These are phyloP conservation scores for Penicillium coffeae DNA, from an alignment of 495 filamentous ascomycete species.

Conservation along the genomic window DNA sequence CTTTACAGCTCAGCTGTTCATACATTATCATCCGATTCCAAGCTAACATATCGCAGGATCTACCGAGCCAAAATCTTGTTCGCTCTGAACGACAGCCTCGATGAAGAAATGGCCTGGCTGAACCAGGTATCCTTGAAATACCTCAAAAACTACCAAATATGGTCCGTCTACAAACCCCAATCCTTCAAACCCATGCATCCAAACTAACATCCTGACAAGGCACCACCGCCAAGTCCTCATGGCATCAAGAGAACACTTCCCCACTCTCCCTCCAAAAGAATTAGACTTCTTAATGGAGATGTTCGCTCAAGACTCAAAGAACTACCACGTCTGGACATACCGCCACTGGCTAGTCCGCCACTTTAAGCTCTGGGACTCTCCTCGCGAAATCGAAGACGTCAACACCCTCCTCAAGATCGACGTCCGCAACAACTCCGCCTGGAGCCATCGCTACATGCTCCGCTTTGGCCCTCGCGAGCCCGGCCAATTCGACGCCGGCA, in stretches of 20 bases:
- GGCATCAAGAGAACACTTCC: constrained; percentile 52
- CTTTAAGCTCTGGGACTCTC: constrained; percentile 65
- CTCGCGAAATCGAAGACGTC: constrained; percentile 64
- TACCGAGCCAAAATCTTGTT: constrained; percentile 79
- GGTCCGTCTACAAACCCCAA: constrained; percentile 36
- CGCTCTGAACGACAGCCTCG: constrained; percentile 60
- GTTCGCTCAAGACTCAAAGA: constrained; percentile 84
- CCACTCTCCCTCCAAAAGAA: constrained; percentile 57
- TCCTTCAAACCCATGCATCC: background rate
- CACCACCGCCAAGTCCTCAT: constrained; percentile 89
- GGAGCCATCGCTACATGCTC: constrained; percentile 93
- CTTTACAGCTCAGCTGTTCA: no score
- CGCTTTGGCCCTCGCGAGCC: constrained; percentile 61
- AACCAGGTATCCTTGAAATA: constrained; percentile 76
- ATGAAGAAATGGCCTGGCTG: constrained; percentile 76
- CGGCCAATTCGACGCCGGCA: constrained; percentile 34
- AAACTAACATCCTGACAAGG: constrained; percentile 38
- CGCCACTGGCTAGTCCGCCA: constrained; percentile 87
- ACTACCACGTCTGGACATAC: constrained; percentile 98
- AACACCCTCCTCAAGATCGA: constrained; percentile 69
- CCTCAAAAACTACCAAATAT: constrained; percentile 98
- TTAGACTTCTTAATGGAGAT: constrained; percentile 71
- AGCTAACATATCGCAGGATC: constrained; percentile 49
- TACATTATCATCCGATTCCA: no score
- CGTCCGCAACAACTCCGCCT: constrained; percentile 92